Evolutionary conservation across 345 rosid species (phyloP).

Genomic region (Theobroma cacao): DNA sequence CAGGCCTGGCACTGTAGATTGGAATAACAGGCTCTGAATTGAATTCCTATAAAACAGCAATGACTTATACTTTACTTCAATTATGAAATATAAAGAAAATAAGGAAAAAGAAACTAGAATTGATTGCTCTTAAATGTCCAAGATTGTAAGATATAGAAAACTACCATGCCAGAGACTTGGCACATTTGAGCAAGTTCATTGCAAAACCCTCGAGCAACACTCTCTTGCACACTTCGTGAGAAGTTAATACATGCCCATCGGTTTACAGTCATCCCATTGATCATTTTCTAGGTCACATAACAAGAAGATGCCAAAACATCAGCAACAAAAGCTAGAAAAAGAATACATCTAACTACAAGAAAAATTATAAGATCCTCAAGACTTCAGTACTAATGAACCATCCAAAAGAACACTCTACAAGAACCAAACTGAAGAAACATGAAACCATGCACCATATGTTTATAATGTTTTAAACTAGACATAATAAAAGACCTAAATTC

Average conservation of each 20-base stretch:
- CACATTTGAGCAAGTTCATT: slow-evolving; percentile 96
- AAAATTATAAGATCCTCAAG: neutral
- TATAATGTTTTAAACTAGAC: neutral
- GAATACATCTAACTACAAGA: neutral
- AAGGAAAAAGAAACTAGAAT: neutral
- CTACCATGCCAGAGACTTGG: slow-evolving; percentile 99
- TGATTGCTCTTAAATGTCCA: neutral
- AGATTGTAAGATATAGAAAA: slow-evolving; percentile 1
- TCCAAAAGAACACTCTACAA: neutral
- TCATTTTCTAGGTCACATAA: slow-evolving; percentile 70
- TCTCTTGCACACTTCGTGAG: slow-evolving; percentile 93
- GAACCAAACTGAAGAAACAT: neutral
- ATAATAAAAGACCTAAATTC: neutral
- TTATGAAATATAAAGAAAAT: neutral
- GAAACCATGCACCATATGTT: neutral
- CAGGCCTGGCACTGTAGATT: slow-evolving; percentile 85
- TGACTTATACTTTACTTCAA: neutral
- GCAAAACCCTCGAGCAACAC: slow-evolving; percentile 87
- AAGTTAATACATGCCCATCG: slow-evolving; percentile 98
- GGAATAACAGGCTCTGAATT: slow-evolving; percentile 92
- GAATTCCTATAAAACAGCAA: slow-evolving; percentile 58
- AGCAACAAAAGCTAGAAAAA: slow-evolving; percentile 4
- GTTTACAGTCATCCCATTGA: slow-evolving; percentile 92
- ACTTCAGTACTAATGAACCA: neutral
- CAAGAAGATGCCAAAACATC: slow-evolving; percentile 8